Evolutionary conservation across 805 yeast genomes (phyloP).

Genomic region (Vanderwaltozyma yarrowii): DNA sequence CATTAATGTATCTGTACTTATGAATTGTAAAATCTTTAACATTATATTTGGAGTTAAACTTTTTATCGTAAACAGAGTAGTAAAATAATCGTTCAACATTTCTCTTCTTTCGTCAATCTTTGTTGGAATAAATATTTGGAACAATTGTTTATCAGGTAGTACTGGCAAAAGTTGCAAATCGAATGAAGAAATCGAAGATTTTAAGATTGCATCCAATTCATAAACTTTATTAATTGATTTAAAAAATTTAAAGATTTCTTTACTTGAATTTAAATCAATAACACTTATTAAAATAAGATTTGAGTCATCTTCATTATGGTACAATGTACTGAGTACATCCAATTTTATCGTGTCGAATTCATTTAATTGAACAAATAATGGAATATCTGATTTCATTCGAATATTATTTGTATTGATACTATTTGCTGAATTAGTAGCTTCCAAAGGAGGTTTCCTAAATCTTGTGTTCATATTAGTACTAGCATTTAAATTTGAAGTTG

Average conservation of each 20-base stretch:
- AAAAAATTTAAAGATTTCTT: constrained; percentile 66
- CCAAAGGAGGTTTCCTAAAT: not conserved
- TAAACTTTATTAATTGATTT: constrained; percentile 54
- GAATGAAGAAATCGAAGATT: constrained; percentile 39
- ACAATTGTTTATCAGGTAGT: constrained; percentile 52
- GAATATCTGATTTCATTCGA: constrained; percentile 26
- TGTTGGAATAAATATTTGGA: constrained; percentile 43
- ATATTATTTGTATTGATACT: not conserved
- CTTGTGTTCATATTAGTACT: not conserved
- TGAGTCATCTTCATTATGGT: constrained; percentile 44
- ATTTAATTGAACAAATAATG: constrained; percentile 48
- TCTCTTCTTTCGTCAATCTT: constrained; percentile 54
- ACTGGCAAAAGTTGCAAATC: constrained; percentile 41
- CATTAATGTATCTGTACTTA: constrained; percentile 60
- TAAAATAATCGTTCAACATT: constrained; percentile 49
- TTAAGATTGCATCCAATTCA: constrained; percentile 49
- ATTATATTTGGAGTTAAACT: constrained; percentile 45
- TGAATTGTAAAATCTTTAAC: constrained; percentile 47
- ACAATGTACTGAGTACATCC: constrained; percentile 41
- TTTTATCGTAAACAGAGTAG: constrained; percentile 44
- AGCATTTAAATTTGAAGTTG: no score
- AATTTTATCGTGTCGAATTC: constrained; percentile 44
- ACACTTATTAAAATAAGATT: constrained; percentile 47
- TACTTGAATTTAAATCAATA: constrained; percentile 47
- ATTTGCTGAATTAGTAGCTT: not conserved